Evolutionary conservation across 2,329 filamentous ascomycete species (phyloP).

Genomic region (Reticulascus tulasneorum): DNA sequence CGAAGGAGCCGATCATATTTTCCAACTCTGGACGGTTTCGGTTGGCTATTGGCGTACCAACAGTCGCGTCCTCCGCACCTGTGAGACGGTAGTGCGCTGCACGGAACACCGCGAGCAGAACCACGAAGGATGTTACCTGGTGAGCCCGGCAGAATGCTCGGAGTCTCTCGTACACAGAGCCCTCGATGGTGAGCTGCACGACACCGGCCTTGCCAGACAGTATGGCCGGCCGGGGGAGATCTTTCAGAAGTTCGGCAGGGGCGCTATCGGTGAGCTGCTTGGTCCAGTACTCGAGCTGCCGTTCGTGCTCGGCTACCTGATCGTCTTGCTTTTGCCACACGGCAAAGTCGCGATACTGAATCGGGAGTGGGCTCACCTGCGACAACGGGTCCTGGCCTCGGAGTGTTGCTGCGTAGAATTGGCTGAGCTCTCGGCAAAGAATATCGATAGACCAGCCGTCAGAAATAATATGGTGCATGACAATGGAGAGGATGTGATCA

Average conservation of each 20-base stretch:
- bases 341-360: neutral
- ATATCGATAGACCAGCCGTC: slow-evolving; percentile 6
- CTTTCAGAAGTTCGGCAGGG: neutral
- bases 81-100: slow-evolving; percentile 13
- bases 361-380: neutral
- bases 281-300: slow-evolving; percentile 1
- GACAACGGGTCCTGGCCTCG: neutral
- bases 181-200: slow-evolving; percentile 8
- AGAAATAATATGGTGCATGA: slow-evolving; percentile 6
- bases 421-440: neutral
- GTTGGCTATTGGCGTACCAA: slow-evolving; percentile 13
- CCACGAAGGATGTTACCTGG: slow-evolving; percentile 4
- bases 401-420: neutral
- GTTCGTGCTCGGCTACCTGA: neutral
- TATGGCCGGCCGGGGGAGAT: slow-evolving; percentile 9
- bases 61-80: slow-evolving; percentile 5
- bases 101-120: slow-evolving; percentile 11
- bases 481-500: neutral
- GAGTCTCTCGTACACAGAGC: neutral
- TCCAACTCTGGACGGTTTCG: slow-evolving; percentile 6
- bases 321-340: neutral
- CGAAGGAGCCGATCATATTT: slow-evolving; percentile 19
- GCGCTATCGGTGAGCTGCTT: slow-evolving; percentile 25
- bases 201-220: slow-evolving; percentile 13
- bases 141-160: slow-evolving; percentile 9